phyloP scores from a whole-genome alignment of 352 stramenopile species.

The Phytophthora brassicae region DNA sequence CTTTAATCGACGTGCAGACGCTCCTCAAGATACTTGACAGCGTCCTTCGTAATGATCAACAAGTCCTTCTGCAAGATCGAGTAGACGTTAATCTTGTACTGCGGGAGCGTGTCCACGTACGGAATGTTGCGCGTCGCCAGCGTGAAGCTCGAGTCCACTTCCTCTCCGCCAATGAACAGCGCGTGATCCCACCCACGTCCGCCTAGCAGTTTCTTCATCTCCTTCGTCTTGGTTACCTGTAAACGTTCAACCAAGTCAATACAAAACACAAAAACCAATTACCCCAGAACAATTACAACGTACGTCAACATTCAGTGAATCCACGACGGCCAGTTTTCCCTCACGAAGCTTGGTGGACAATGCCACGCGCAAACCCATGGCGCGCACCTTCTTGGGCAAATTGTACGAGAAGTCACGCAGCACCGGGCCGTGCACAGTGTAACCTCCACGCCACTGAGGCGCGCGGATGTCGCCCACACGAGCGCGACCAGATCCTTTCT shows the following conservation, averaged over 20 bases:
- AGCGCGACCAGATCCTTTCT: slow-evolving; percentile 85
- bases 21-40: slow-evolving; percentile 88
- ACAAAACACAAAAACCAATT: too few species aligned
- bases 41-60: slow-evolving; percentile 82
- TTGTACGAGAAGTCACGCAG: slow-evolving; percentile 88
- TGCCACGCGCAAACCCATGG: slow-evolving; percentile 83
- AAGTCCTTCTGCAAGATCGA: slow-evolving; percentile 90
- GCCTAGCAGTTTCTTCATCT: slow-evolving; percentile 81
- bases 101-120: slow-evolving; percentile 78
- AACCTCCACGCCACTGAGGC: slow-evolving; percentile 85
- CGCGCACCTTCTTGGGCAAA: slow-evolving; percentile 87
- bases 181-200: slow-evolving; percentile 84
- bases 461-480: slow-evolving; percentile 88
- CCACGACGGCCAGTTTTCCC: slow-evolving; percentile 82
- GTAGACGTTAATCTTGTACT: slow-evolving; percentile 91
- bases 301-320: slow-evolving; percentile 77
- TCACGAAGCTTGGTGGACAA: slow-evolving; percentile 88
- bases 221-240: slow-evolving; percentile 84
- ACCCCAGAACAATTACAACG: too few species aligned
- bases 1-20: slow-evolving; percentile 82
- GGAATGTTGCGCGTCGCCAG: slow-evolving; percentile 86
- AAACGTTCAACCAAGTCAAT: not conserved
- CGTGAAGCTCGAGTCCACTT: slow-evolving; percentile 75
- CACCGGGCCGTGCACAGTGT: slow-evolving; percentile 82
- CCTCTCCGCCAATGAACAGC: slow-evolving; percentile 80